These are phyloP conservation scores for Cladosporium sp. DNA, from an alignment of 2,329 filamentous ascomycete genomes.

Conservation along the genomic window DNA sequence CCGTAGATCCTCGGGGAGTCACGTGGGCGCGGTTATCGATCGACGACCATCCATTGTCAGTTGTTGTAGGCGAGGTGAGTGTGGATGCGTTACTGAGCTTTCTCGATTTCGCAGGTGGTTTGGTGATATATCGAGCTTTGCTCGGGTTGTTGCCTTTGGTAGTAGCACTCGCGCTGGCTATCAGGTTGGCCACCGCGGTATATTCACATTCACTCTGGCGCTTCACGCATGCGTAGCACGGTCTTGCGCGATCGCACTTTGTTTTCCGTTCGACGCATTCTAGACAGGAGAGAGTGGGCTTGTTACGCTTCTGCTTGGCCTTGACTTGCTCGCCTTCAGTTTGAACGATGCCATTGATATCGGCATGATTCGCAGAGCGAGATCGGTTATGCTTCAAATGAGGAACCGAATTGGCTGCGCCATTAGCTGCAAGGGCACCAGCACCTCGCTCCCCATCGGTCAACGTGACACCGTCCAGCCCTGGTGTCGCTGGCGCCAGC, in stretches of 20 bases:
- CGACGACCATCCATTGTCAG: constrained; percentile 26
- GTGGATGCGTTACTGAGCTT: constrained; percentile 26
- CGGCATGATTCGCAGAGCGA: background rate
- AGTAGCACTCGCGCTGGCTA: constrained; percentile 49
- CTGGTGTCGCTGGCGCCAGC: constrained; percentile 4
- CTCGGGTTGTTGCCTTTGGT: constrained; percentile 21
- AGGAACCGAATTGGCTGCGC: background rate
- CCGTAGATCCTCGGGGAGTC: constrained; percentile 8
- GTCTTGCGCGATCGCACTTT: constrained; percentile 73
- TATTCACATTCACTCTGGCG: constrained; percentile 71
- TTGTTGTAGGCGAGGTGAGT: constrained; percentile 21
- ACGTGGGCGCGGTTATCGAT: constrained; percentile 21
- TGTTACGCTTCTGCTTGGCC: constrained; percentile 73
- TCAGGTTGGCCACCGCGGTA: constrained; percentile 68
- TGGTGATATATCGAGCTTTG: constrained; percentile 29
- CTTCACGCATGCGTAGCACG: constrained; percentile 61
- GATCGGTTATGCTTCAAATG: background rate
- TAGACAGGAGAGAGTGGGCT: constrained; percentile 72
- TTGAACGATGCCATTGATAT: background rate
- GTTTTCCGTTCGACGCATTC: constrained; percentile 81
- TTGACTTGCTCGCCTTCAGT: constrained; percentile 4
- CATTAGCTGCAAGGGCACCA: too few species aligned
- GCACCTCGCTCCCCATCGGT: background rate
- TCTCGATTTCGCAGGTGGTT: constrained; percentile 31
- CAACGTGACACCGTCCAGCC: background rate